Evolutionary conservation across 495 filamentous ascomycete species (phyloP).

Genomic region (Penicillium samsonianum): DNA sequence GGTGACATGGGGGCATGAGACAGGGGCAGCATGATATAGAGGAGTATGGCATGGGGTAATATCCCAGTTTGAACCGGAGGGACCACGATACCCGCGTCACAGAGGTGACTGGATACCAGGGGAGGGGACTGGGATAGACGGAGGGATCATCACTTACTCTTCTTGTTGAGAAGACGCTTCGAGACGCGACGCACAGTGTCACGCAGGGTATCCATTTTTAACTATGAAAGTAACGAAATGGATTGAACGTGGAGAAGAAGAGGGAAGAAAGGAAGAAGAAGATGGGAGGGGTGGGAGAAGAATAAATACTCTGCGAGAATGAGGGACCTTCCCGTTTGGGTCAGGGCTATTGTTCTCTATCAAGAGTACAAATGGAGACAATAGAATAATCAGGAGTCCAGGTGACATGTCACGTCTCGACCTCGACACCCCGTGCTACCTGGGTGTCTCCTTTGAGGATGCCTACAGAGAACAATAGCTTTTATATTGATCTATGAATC

Average conservation of each 20-base stretch:
- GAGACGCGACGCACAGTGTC: constrained; percentile 2
- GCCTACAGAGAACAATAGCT: not conserved
- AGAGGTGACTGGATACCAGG: not conserved
- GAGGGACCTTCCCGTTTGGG: not conserved
- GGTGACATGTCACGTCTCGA: not conserved
- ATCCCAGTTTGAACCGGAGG: not conserved
- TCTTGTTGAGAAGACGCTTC: constrained; percentile 4
- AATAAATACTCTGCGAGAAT: not conserved
- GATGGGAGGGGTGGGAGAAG: not conserved
- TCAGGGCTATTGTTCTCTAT: not conserved
- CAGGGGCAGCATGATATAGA: not conserved
- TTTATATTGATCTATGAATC: not conserved
- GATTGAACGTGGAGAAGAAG: not conserved
- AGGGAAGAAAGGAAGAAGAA: constrained; percentile 11
- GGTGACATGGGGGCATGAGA: not conserved
- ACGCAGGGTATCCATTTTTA: constrained; percentile 5
- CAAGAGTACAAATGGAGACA: not conserved
- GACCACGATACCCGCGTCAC: not conserved
- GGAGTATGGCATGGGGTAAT: not conserved
- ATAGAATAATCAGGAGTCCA: not conserved
- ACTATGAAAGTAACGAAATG: not conserved
- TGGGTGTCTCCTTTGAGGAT: not conserved
- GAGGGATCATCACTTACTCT: constrained; percentile 1
- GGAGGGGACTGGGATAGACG: not conserved
- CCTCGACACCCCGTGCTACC: not conserved